Evolutionary conservation across 1,284 basidiomycete species (phyloP), one percentile per base, ranked within the genome.

Genomic region (Phellopilus nigrolimitatus): DNA sequence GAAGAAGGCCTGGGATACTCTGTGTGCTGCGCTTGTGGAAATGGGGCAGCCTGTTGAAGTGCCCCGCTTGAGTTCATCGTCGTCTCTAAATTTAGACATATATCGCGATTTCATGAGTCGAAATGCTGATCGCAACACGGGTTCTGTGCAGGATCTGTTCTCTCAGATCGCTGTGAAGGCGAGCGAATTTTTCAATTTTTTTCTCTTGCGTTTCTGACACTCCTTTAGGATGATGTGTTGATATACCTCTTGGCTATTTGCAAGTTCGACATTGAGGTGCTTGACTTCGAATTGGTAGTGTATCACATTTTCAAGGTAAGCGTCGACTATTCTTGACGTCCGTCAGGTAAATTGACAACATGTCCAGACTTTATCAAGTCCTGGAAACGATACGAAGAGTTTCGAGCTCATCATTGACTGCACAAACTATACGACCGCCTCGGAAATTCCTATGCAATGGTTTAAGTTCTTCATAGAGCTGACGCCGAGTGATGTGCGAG

Each of bases 241-340:
- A 68, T 82, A 15, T 89, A 87, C 60, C 71, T 88, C 40, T 65
- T 88, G 41, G 74, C 73, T 40, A 69, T 86, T 9, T 79, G 80
- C 37, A 79, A 82, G 57, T 76, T 94, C 39, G 83, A 91, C 56
- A 84, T 91, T 1, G 91, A 92, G 60, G 80, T 84, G 0, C 72
- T 94, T 40, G 92, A 97, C 63, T 80, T 94, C 28, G 91, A 95
- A 60, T 67, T 93, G 2, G 67, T 97, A 33, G 82, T 93, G 65
- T 90, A 82, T 64, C 81, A 91, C 63, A 80, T 92, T 45, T 82
- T 93, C 68, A 85, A 84, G 72, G 90, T 84, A 50, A 52, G 71
- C 40, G n/a, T 19, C 47, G n/a, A 31, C 49, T 45, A 34, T 48
- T 22, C 9, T 13, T 48, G 36, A 52, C 10, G 19, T 10, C 36